A percentile compares a stretch with the other conserved stretches of the same genome.
Conservation (phyloP, 495 filamentous ascomycete species). For the Glutinoglossum americanum region DNA sequence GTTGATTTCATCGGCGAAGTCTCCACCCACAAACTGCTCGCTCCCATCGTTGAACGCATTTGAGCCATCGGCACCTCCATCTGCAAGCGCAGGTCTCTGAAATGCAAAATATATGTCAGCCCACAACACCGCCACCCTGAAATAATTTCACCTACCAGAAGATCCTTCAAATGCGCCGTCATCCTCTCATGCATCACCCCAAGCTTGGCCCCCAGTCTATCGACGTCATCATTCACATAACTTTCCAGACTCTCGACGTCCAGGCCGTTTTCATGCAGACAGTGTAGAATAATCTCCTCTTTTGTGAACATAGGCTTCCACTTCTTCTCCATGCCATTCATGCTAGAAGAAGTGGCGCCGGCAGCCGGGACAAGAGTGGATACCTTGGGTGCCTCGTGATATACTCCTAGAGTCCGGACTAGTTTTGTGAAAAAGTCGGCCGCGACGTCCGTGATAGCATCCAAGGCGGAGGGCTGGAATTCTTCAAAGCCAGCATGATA, state of each 20-base stretch:
- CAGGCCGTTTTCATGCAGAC: constrained; percentile 57
- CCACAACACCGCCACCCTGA: too few relatives aligned
- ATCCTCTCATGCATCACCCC: constrained; percentile 76
- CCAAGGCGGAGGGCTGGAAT: constrained; percentile 82
- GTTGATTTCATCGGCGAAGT: constrained; percentile 91
- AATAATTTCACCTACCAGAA: constrained; percentile 16
- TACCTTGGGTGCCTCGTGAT: constrained; percentile 54
- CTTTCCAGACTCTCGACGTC: constrained; percentile 63
- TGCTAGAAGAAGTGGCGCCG: constrained; percentile 16
- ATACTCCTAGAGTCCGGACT: constrained; percentile 52
- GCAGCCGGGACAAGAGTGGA: constrained; percentile 19
- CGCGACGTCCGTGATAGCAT: constrained; percentile 75
- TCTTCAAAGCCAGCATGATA: constrained; percentile 97
- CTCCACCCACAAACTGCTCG: constrained; percentile 88
- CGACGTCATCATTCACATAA: constrained; percentile 87
- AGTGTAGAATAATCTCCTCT: constrained; percentile 76
- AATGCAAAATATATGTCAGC: not conserved
- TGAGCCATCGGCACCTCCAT: constrained; percentile 63
- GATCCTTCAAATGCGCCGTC: constrained; percentile 69
- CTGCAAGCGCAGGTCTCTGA: constrained; percentile 58
- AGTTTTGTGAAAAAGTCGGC: constrained; percentile 77
- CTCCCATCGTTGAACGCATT: constrained; percentile 87
- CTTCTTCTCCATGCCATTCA: constrained; percentile 15
- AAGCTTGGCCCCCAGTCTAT: constrained; percentile 68
- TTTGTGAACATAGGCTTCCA: constrained; percentile 48